A percentile compares a stretch with the other conserved stretches of the same genome.
Evolutionary conservation across 331 rosid genomes (phyloP).

Genomic region (Quercus tomentella): DNA sequence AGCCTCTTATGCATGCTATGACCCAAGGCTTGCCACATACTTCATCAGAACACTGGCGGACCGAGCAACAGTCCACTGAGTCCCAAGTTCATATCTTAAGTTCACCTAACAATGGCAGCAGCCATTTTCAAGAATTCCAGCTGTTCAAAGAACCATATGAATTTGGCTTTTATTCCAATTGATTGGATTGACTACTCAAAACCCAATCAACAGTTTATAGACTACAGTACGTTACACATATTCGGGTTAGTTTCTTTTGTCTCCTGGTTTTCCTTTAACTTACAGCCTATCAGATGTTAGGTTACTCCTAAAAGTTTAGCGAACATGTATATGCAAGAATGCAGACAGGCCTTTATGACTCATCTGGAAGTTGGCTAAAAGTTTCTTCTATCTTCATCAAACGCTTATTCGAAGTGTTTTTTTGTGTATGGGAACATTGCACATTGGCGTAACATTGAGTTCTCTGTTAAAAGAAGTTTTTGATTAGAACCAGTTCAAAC

Average conservation of each 20-base stretch:
- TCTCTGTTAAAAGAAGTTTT: neutral
- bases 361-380: neutral
- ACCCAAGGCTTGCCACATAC: conserved; percentile 29
- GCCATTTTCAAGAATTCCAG: conserved; percentile 58
- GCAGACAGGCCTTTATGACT: neutral
- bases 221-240: neutral
- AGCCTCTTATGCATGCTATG: conserved; percentile 22
- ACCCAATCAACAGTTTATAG: neutral
- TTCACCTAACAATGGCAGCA: conserved; percentile 23
- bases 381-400: neutral
- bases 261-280: neutral
- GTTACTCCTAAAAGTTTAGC: neutral
- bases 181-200: conserved; percentile 26
- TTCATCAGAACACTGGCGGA: conserved; percentile 58
- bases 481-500: neutral
- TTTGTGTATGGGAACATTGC: neutral
- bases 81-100: conserved; percentile 28
- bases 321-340: neutral
- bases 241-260: conserved; percentile 18
- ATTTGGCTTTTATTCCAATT: conserved; percentile 42
- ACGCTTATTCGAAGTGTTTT: neutral
- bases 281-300: neutral
- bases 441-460: neutral
- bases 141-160: conserved; percentile 48
- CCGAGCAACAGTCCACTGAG: conserved; percentile 24